Base-by-base conservation (phyloP, 441 rosid genomes). In the Flueggea neowawraea region DNA sequence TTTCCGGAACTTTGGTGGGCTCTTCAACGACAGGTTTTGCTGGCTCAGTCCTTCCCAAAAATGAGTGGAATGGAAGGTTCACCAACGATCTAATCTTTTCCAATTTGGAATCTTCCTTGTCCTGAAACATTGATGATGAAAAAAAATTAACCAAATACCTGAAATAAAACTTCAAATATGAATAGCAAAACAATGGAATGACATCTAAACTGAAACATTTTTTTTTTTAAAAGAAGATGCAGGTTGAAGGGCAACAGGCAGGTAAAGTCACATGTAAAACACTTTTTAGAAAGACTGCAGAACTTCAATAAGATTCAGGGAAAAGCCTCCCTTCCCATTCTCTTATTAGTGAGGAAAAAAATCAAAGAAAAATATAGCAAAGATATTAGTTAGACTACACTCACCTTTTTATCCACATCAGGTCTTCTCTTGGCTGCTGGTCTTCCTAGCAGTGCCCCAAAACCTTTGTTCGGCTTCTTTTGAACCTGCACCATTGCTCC, bases 1-100 rank as follows among this genome's bases (percentile, higher is more conserved):
- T 47, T 60, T 67, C 72, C 0, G 61, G 17, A n/a, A 39, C 17
- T 22, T 12, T 53, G 14, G 62, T 58, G 0, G 72, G 79, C 72
- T 81, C 84, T 59, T 69, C 74, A 1, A 9, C 32, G 13, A 31
- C 71, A 45, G 65, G 70, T 62, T 75, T 76, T 12, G 60, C 52
- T 16, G 39, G 69, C 48, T 74, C 79, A 36, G 75, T 66, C 48
- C 61, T 72, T 6, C 82, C 87, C 45, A 32, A 63, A 80, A 87
- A 86, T 2, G 90, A 72, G 65, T 77, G 83, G 76, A 88, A 84
- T 6, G 95, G 85, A 50, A 85, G 89, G 64, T 65, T 86, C 58
- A 91, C 94, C 6, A 90, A 82, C 36, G 87, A 82, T 76, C 85
- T 78, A 41, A 89, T 89, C 78, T 82, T 84, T 57, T 87, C 82